Evolutionary conservation across 2,329 filamentous ascomycete species (phyloP), one percentile per base, ranked within the genome.

Genomic region (Alternaria atra): DNA sequence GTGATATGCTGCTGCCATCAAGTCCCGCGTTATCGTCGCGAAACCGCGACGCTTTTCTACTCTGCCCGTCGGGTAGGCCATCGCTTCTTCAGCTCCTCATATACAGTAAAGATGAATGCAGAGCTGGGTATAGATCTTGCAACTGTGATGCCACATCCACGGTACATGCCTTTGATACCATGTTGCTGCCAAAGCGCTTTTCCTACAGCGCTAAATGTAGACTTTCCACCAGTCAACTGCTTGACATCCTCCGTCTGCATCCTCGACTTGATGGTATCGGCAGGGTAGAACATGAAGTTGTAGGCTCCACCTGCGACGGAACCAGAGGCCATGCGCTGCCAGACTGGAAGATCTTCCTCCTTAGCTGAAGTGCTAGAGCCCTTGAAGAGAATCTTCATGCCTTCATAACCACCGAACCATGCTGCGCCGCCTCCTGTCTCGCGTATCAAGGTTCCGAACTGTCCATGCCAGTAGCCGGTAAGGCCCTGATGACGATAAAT

Each of bases 41-140:
- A 8, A 32, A 30, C 4, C 12, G 7, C 23, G 4, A 9, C 8
- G 43, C 10, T 2, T 32, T 34, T 12, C 55, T 61, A 64, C 5
- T 66, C 65, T 34, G 32, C n/a, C 34, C 37, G 29, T 42, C 62
- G 63, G 34, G 69, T 69, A 35, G 74, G 70, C 76, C 76, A 79
- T 34, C 69, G 67, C 66, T 73, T 77, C 81, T 93, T 93, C 78
- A 99, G 79, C 13, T 89, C 91, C 80, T 98, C 95, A 76, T 94
- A 98, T 63, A 98, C 89, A 63, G 95, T 94, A 74, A 99, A 99
- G 62, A 99, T 99, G 74, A 98, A 93, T 7, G 95, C 95, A n/a
- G 94, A 97, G 79, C 94, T 97, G 3, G 95, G 95, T 32, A 93
- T 94, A 35, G 93, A 91, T 62, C 95, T 87, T 32, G 89, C 84